A percentile compares a stretch with the other conserved stretches of the same genome.
phyloP scores from a whole-genome alignment of 1,284 basidiomycete species.

The Agaricales sp. region DNA sequence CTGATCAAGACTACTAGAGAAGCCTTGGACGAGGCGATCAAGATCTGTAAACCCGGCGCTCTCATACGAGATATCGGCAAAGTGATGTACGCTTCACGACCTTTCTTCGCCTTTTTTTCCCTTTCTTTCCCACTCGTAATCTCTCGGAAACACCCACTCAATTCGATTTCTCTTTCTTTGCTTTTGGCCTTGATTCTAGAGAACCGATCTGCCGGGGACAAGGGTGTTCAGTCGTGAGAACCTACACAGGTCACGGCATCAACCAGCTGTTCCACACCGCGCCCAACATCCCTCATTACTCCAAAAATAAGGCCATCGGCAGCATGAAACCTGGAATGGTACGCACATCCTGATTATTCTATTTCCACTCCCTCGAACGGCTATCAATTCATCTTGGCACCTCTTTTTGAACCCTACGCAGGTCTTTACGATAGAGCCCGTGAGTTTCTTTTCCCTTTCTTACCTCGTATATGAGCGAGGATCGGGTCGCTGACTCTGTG shows the following conservation, averaged over 20 bases:
- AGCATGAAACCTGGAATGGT: slow-evolving; percentile 57
- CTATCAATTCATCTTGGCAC: background rate
- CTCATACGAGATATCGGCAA: slow-evolving; percentile 80
- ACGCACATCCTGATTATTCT: slow-evolving; percentile 6
- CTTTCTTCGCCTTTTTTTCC: background rate
- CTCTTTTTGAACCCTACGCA: slow-evolving; percentile 16
- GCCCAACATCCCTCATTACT: slow-evolving; percentile 52
- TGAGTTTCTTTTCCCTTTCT: slow-evolving; percentile 21
- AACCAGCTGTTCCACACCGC: slow-evolving; percentile 68
- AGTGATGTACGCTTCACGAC: slow-evolving; percentile 47
- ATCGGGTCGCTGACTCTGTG: background rate
- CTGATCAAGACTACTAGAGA: slow-evolving; percentile 76
- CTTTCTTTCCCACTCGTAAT: background rate
- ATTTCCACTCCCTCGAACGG: background rate
- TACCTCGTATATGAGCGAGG: slow-evolving; percentile 2
- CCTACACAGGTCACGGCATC: slow-evolving; percentile 89
- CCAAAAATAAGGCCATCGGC: slow-evolving; percentile 44
- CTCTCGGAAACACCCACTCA: slow-evolving; percentile 4
- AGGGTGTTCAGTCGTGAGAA: slow-evolving; percentile 77
- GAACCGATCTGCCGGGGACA: slow-evolving; percentile 76
- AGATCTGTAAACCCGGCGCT: slow-evolving; percentile 83
- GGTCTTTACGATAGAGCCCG: slow-evolving; percentile 76
- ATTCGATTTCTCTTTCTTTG: slow-evolving; percentile 9
- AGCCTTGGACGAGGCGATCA: slow-evolving; percentile 81
- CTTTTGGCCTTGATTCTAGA: slow-evolving; percentile 31